Base-by-base conservation (phyloP, 2,329 filamentous ascomycete species). In the Ophiostoma montium region DNA sequence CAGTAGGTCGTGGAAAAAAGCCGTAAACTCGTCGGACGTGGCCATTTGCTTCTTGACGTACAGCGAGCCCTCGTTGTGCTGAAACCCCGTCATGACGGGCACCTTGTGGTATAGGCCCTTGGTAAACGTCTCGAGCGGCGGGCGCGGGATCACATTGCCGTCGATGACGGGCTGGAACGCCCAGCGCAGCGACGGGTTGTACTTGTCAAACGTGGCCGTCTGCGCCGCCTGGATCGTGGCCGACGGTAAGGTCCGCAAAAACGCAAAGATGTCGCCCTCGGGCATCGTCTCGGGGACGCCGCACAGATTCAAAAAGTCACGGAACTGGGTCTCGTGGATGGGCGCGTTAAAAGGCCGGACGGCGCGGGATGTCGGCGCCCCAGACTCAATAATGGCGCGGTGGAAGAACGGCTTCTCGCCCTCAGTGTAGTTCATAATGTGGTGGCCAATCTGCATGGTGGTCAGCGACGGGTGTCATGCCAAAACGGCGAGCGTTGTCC, bases 91-190 rank as follows among this genome's bases (percentile, higher is more conserved):
- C 59, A 70, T 58, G 44, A 70, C 63, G 4, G 66, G 65, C 21
- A 62, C 52, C 42, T 56, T 56, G 58, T 62, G 57, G 58, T 59
- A 63, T 12, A 50, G 50, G 1, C 60, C 59, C 35, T 45, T 31
- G 3, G 51, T 52, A 54, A 57, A 60, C 1, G 57, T 56, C 21
- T 59, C 55, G 15, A 62, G 52, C 3, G 60, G 60, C 12, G 56
- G 53, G 16, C 55, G 55, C 12, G 54, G 54, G 47, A 63, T 62
- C 16, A 61, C 50, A 16, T 59, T 56, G 27, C 58, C 58, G 47
- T 61, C 60, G 42, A 77, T 72, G 5, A 75, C 72, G 0, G 74
- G 75, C 54, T 77, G 75, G 60, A 76, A 80, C 0, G 76, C 60
- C 66, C 65, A 68, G 4, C 63, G 60, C 21, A 68, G 55, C 12